Conservation (phyloP, 495 filamentous ascomycete species). For the Schizothecium vesticola region DNA sequence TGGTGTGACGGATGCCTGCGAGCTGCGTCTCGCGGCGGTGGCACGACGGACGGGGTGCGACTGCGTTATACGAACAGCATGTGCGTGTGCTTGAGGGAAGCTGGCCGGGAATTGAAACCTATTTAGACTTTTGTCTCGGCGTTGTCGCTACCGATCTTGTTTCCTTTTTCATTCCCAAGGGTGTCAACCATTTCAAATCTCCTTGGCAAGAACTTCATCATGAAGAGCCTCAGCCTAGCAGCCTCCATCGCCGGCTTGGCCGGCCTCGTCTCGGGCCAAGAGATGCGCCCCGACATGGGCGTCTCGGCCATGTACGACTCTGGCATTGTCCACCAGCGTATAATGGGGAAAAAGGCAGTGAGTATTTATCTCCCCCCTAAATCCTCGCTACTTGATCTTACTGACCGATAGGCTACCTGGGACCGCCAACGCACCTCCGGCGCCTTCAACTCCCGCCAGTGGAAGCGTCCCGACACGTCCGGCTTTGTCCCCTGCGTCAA, state of each 20-base stretch:
- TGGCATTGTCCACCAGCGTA: constrained; percentile 38
- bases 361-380: neutral
- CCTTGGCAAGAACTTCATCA: neutral
- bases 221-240: constrained; percentile 5
- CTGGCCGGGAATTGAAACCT: neutral
- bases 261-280: constrained; percentile 28
- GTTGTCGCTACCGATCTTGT: neutral
- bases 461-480: constrained; percentile 25
- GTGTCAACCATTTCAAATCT: neutral
- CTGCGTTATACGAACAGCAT: neutral
- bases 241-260: constrained; percentile 31
- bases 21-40: neutral
- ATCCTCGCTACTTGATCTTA: neutral
- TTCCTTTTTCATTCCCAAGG: neutral
- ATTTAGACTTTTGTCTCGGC: neutral
- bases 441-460: constrained; percentile 32
- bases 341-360: constrained; percentile 42
- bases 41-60: neutral
- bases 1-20: neutral
- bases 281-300: constrained; percentile 21
- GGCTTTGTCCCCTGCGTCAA: constrained; percentile 36
- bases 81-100: neutral
- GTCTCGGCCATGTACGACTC: constrained; percentile 35
- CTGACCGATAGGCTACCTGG: constrained; percentile 28
- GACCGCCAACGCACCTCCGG: constrained; percentile 28